Base-by-base conservation (phyloP, 2,329 filamentous ascomycete species). In the Dothideomycetes sp. region DNA sequence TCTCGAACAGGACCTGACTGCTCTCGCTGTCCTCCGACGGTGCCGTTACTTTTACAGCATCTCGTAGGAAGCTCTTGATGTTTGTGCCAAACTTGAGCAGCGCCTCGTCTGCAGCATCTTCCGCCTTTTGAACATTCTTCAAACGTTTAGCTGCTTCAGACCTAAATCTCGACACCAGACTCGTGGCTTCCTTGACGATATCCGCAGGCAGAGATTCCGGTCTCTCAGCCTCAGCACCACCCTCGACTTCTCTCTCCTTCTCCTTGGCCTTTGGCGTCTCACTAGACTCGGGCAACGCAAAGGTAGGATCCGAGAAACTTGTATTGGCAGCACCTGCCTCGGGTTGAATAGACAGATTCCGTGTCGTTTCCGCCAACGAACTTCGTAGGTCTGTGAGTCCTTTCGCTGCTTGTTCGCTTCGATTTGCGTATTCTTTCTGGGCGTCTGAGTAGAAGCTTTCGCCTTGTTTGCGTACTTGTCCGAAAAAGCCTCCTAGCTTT, bases 41-140 rank as follows among this genome's bases (percentile, higher is more conserved):
- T 0, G 88, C 83, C 12, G 85, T 80, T 52, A 98, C 85, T 39
- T 76, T 86, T 43, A 98, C 83, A 36, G 91, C 91, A 50, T 98
- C 89, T 38, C 81, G 78, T 47, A 98, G 69, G 64, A 94, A 96
- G 62, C 89, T 83, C 25, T 85, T 76, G 34, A 98, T 78, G 53
- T 91, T 95, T 44, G 79, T 78, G 16, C 91, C 91, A 54, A 96
- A 95, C 50, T 85, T 84, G 51, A 96, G 68, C 8, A 98, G 75
- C 1, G 91, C 91, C 61, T 96, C 91, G 59, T 98, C 91, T 6
- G 91, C 91, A 4, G 89, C 89, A 57, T 96, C 89, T 63, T 98
- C 91, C 10, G 89, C 91, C 52, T 78, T 78, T 57, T 95, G 84
- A 15, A 96, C 80, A 45, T 95, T 86, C 56, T 85, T 91, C 45